Percentiles rank a stretch among this genome's conserved stretches.
phyloP scores from a whole-genome alignment of 2,329 filamentous ascomycete species.

The Aspergillus viridinutans region DNA sequence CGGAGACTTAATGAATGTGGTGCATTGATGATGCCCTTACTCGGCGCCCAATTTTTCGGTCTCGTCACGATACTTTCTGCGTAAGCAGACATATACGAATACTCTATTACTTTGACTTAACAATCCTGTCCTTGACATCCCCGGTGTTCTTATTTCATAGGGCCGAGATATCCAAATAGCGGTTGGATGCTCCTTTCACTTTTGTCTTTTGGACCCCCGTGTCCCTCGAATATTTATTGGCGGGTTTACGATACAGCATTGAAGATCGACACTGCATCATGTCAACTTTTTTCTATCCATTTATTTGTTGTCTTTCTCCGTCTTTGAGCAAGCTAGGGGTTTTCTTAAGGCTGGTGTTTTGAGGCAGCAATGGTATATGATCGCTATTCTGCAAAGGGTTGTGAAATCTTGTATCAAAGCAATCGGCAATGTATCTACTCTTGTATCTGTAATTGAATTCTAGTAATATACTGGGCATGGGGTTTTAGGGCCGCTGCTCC shows the following conservation, averaged over 20 bases:
- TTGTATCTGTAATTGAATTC: constrained; percentile 6
- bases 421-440: constrained; percentile 8
- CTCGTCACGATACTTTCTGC: constrained; percentile 3
- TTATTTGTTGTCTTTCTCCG: background rate
- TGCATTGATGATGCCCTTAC: constrained; percentile 23
- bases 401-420: constrained; percentile 6
- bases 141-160: background rate
- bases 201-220: background rate
- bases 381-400: background rate
- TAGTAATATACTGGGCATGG: constrained; percentile 5
- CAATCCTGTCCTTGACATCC: background rate
- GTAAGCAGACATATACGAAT: constrained; percentile 2
- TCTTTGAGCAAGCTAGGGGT: background rate
- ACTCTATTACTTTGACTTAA: background rate
- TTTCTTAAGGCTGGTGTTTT: background rate
- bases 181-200: background rate
- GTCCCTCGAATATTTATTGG: background rate
- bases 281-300: background rate
- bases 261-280: background rate
- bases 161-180: background rate
- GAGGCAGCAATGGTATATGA: background rate
- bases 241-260: background rate
- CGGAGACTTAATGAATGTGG: constrained; percentile 36
- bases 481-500: background rate
- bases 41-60: constrained; percentile 10